Evolutionary conservation across 768 basidiomycete genomes (phyloP).

Genomic region (Leccinum rimulosum): DNA sequence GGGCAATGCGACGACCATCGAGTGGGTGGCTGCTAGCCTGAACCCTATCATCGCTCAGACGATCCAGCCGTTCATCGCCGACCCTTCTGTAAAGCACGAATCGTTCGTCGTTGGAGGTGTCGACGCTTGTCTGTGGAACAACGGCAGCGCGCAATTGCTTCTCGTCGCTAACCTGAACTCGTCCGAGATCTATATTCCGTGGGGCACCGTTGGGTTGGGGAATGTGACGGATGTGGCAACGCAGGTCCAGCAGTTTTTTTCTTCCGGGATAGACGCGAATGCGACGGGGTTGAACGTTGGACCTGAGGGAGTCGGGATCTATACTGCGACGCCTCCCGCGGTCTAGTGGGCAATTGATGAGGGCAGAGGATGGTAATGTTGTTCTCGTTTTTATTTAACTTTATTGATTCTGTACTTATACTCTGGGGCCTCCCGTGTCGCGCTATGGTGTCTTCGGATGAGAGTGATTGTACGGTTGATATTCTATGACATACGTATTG

Average conservation of each 20-base stretch:
- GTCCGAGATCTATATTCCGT: slow-evolving; percentile 12
- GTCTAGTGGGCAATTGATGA: not conserved
- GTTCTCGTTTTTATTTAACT: too few relatives aligned
- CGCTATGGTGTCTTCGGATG: too few relatives aligned
- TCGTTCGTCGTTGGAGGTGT: slow-evolving; percentile 19
- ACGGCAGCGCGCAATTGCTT: slow-evolving; percentile 23
- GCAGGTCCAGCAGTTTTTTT: slow-evolving; percentile 18
- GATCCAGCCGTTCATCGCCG: slow-evolving; percentile 25
- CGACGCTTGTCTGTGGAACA: slow-evolving; percentile 24
- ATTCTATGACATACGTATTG: too few relatives aligned
- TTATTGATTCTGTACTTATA: too few relatives aligned
- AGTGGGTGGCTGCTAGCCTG: slow-evolving; percentile 13
- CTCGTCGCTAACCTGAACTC: slow-evolving; percentile 15
- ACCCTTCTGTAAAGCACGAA: slow-evolving; percentile 4
- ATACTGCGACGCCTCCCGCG: slow-evolving; percentile 12
- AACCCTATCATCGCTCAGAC: not conserved
- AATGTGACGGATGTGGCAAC: slow-evolving; percentile 13
- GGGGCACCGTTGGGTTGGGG: slow-evolving; percentile 16
- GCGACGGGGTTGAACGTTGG: slow-evolving; percentile 20
- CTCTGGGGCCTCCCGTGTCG: too few relatives aligned
- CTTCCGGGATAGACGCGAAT: slow-evolving; percentile 13
- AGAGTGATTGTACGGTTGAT: too few relatives aligned
- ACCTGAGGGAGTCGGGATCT: slow-evolving; percentile 23
- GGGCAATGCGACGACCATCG: slow-evolving; percentile 23
- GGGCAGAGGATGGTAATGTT: too few relatives aligned